Conservation (phyloP, 1,284 basidiomycete genomes). For the Cronartium quercuum region DNA sequence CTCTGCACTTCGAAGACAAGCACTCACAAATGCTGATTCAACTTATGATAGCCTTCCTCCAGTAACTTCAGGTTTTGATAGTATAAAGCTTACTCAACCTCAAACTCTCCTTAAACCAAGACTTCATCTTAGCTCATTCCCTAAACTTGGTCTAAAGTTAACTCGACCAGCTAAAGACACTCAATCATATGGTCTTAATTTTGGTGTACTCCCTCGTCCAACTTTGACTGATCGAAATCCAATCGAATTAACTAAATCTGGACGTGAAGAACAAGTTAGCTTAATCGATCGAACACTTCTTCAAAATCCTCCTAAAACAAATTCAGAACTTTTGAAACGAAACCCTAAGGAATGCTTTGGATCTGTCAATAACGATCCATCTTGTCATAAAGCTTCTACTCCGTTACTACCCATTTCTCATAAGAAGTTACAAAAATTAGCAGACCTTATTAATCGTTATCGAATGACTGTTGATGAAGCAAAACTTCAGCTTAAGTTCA, state of each 20-base stretch:
- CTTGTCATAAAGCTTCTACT: conserved; percentile 24
- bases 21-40: conserved; percentile 20
- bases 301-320: background rate
- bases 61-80: conserved; percentile 25
- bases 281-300: background rate
- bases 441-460: conserved; percentile 28
- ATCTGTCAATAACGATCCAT: conserved; percentile 21
- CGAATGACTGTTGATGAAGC: conserved; percentile 23
- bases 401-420: conserved; percentile 19
- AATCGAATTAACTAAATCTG: background rate
- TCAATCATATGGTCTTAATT: conserved; percentile 28
- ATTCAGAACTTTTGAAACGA: background rate
- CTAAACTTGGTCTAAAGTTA: conserved; percentile 18
- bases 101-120: conserved; percentile 11
- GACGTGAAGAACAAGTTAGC: background rate
- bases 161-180: conserved; percentile 26
- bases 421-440: conserved; percentile 31
- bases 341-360: conserved; percentile 3
- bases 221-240: background rate
- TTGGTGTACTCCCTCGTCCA: conserved; percentile 12
- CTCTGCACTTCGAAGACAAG: conserved; percentile 20
- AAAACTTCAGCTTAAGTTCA: conserved; percentile 25
- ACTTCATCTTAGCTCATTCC: conserved; percentile 14
- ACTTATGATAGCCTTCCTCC: conserved; percentile 26
- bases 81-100: conserved; percentile 11